These are phyloP conservation scores for Populus hybrid DNA, from an alignment of 441 rosid genomes.

Conservation along the genomic window DNA sequence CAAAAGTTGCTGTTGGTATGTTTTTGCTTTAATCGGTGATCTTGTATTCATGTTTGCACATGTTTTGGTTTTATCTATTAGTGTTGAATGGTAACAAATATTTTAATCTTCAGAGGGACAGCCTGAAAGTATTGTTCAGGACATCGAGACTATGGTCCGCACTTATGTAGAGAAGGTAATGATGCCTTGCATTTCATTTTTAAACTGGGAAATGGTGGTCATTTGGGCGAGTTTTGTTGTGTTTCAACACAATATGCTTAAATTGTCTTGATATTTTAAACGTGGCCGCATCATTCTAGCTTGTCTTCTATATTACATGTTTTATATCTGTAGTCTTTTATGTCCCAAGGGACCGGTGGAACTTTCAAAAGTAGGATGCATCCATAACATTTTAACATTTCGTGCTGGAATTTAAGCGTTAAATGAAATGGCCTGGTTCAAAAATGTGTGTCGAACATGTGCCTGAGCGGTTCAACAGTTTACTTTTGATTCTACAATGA, in stretches of 20 bases:
- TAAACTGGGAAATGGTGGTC: background rate
- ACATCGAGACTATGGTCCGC: conserved; percentile 80
- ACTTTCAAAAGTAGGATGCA: background rate
- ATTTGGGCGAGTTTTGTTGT: background rate
- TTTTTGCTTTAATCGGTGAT: background rate
- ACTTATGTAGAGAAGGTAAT: conserved; percentile 70
- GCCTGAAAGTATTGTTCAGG: conserved; percentile 69
- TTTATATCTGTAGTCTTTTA: background rate
- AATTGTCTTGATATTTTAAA: background rate
- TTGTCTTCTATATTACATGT: background rate
- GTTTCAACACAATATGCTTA: background rate
- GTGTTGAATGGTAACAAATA: conserved; percentile 1
- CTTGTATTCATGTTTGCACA: background rate
- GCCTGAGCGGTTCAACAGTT: background rate
- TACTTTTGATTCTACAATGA: background rate
- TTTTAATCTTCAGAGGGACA: conserved; percentile 71
- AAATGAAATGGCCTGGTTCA: background rate
- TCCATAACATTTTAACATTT: background rate
- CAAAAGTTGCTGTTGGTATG: conserved; percentile 87
- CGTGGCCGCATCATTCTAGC: background rate
- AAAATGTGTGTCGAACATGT: background rate
- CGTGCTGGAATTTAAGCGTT: background rate
- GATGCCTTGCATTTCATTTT: background rate
- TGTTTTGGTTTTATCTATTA: conserved; percentile 5
- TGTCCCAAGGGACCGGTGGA: background rate